These are phyloP conservation scores for Leptomonas seymouri DNA, from an alignment of 208 protist genomes.

Conservation along the genomic window DNA sequence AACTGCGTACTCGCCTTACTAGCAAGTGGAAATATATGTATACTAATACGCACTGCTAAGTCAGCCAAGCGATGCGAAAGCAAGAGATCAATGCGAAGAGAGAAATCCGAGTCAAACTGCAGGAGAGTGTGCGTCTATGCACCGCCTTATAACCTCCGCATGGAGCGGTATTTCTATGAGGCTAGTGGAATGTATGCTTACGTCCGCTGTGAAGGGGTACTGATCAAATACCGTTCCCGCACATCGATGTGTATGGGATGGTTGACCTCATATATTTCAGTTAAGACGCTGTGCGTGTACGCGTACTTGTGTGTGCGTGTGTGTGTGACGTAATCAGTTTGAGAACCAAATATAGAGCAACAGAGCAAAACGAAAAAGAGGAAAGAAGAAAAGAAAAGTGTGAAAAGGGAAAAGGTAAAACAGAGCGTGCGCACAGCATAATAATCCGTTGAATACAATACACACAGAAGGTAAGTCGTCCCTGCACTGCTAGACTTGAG, in stretches of 20 bases:
- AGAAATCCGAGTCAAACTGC: neutral
- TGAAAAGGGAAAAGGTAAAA: neutral
- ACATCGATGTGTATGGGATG: neutral
- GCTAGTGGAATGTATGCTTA: too few relatives aligned
- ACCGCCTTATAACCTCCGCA: too few relatives aligned
- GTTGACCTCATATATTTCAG: too few relatives aligned
- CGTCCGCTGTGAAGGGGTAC: neutral
- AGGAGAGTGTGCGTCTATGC: neutral
- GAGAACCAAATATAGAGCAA: conserved; percentile 8
- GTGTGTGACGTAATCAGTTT: neutral
- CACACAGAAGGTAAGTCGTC: too few relatives aligned
- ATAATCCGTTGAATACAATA: too few relatives aligned
- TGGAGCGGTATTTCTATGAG: too few relatives aligned
- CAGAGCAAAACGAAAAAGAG: neutral
- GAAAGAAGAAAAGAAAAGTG: neutral
- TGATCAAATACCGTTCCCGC: neutral
- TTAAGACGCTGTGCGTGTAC: too few relatives aligned
- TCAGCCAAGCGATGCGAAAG: neutral
- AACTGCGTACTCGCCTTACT: too few relatives aligned
- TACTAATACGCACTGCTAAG: too few relatives aligned
- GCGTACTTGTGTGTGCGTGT: too few relatives aligned
- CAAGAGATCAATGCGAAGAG: conserved; percentile 4
- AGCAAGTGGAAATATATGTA: too few relatives aligned
- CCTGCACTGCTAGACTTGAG: too few relatives aligned
- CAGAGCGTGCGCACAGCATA: neutral